Conservation (phyloP, 169 alveolate species). For the Plasmodium gaboni region DNA sequence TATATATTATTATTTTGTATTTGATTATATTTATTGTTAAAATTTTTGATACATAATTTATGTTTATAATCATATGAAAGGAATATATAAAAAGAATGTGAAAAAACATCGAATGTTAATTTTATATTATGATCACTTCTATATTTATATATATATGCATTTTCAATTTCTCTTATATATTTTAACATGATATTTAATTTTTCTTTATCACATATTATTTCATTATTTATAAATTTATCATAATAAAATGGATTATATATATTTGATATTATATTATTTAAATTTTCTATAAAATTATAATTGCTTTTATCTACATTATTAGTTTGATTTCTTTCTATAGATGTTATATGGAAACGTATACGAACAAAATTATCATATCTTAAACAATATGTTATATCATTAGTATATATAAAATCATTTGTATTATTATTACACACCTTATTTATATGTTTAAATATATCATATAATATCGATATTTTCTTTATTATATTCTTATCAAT, state of each 20-base stretch:
- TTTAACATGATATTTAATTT: slow-evolving; percentile 64
- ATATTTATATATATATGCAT: slow-evolving; percentile 68
- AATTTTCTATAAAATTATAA: slow-evolving; percentile 43
- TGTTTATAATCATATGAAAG: slow-evolving; percentile 70
- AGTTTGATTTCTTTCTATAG: slow-evolving; percentile 50
- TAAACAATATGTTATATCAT: slow-evolving; percentile 61
- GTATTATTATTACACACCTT: slow-evolving; percentile 1
- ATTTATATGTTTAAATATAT: slow-evolving; percentile 37
- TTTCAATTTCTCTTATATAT: slow-evolving; percentile 52
- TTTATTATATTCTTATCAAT: slow-evolving; percentile 57
- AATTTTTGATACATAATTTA: slow-evolving; percentile 31
- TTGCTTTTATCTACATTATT: slow-evolving; percentile 23
- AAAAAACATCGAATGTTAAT: slow-evolving; percentile 64
- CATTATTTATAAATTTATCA: slow-evolving; percentile 34
- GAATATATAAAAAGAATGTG: slow-evolving; percentile 53
- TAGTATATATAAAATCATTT: slow-evolving; percentile 51
- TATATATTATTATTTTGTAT: slow-evolving; percentile 8
- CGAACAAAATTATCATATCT: slow-evolving; percentile 59
- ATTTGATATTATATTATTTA: slow-evolving; percentile 36
- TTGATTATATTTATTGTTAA: slow-evolving; percentile 29
- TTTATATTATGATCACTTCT: slow-evolving; percentile 72
- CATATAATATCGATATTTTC: slow-evolving; percentile 65
- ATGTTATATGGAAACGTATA: slow-evolving; percentile 60
- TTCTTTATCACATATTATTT: slow-evolving; percentile 35
- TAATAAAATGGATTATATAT: slow-evolving; percentile 59